These are phyloP conservation scores for Phytophthora nicotianae DNA, from an alignment of 352 stramenopile species.

Conservation along the genomic window DNA sequence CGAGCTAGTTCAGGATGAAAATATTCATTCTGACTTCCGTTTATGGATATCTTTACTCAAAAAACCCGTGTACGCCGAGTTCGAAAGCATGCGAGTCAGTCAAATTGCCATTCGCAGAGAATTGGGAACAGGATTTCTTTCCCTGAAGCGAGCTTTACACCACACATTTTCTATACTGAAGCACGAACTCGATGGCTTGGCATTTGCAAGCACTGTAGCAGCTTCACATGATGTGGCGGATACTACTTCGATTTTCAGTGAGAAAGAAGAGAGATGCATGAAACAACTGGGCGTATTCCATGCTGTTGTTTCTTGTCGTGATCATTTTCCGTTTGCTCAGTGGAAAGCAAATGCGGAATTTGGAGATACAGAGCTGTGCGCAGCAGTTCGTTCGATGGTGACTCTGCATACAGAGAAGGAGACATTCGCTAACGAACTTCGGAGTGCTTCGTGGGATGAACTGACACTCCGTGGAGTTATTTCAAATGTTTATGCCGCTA, in stretches of 20 bases:
- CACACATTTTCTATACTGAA: constrained; percentile 36
- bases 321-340: constrained; percentile 30
- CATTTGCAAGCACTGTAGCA: constrained; percentile 8
- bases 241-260: constrained; percentile 4
- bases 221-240: not conserved
- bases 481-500: constrained; percentile 37
- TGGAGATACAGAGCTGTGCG: constrained; percentile 25
- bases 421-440: not conserved
- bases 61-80: not conserved
- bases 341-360: constrained; percentile 33
- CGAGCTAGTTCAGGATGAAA: constrained; percentile 29
- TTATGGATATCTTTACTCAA: constrained; percentile 53
- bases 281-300: constrained; percentile 34
- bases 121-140: constrained; percentile 23
- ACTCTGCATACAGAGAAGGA: constrained; percentile 9
- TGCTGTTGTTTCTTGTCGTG: constrained; percentile 25
- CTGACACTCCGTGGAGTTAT: constrained; percentile 26
- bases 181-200: constrained; percentile 15
- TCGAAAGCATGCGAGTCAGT: constrained; percentile 6
- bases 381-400: constrained; percentile 14
- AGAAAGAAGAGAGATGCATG: constrained; percentile 12
- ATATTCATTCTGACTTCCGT: constrained; percentile 63
- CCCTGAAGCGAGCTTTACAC: constrained; percentile 29
- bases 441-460: constrained; percentile 12
- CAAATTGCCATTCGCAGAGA: constrained; percentile 8